Conservation (phyloP, 1,284 basidiomycete species). For the Paramarasmius palmivorus region DNA sequence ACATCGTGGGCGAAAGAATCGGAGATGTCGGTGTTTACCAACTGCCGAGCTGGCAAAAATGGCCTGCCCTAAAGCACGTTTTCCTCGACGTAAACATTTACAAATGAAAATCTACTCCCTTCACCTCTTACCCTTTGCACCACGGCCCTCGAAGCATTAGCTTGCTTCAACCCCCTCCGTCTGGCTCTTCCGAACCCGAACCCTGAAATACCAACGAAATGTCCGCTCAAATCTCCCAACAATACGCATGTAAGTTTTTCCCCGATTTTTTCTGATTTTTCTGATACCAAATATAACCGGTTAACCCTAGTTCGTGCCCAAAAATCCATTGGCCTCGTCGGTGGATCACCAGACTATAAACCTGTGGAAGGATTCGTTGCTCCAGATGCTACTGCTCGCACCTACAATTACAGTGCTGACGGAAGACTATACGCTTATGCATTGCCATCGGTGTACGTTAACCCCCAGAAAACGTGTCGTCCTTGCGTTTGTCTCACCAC, state of each 20-base stretch:
- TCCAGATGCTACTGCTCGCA: constrained; percentile 71
- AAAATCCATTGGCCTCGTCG: constrained; percentile 87
- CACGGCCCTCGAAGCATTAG: constrained; percentile 73
- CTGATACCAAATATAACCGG: constrained; percentile 5
- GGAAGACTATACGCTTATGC: constrained; percentile 88
- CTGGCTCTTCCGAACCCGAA: constrained; percentile 35
- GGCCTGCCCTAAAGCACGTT: constrained; percentile 16
- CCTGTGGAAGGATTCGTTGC: constrained; percentile 66
- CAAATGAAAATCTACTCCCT: constrained; percentile 10
- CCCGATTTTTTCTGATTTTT: constrained; percentile 5
- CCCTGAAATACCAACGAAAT: constrained; percentile 41
- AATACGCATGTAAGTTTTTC: constrained; percentile 74
- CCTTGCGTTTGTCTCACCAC: constrained; percentile 16
- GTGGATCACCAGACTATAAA: constrained; percentile 78
- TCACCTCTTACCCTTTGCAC: constrained; percentile 24
- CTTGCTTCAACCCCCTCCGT: constrained; percentile 62
- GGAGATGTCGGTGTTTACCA: too few species aligned
- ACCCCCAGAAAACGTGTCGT: constrained; percentile 15
- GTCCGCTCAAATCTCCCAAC: constrained; percentile 69
- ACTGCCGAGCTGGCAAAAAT: neutral
- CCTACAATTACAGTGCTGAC: constrained; percentile 84
- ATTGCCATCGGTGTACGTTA: constrained; percentile 67
- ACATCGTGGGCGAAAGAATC: too few species aligned
- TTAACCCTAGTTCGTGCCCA: constrained; percentile 79
- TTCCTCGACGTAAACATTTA: too few species aligned